Percentiles rank a stretch among this genome's conserved stretches.
Evolutionary conservation across 352 stramenopile genomes (phyloP).

Genomic region (Phytophthora litchii): DNA sequence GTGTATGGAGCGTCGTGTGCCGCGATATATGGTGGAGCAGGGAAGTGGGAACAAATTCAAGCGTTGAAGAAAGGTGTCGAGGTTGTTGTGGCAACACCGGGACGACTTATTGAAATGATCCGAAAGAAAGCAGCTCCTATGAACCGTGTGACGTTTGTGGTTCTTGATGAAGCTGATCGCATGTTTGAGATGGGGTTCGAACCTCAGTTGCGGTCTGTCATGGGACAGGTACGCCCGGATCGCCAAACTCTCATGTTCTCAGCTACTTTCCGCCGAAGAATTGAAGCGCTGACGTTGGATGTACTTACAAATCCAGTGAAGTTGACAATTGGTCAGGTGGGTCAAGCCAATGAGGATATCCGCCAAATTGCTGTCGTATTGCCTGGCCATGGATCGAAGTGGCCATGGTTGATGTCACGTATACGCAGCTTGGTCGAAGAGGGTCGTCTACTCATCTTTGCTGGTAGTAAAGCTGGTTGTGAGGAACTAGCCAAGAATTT

Average conservation of each 20-base stretch:
- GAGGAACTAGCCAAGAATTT: slow-evolving; percentile 84
- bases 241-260: slow-evolving; percentile 90
- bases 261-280: slow-evolving; percentile 78
- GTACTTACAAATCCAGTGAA: slow-evolving; percentile 85
- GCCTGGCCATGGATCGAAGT: slow-evolving; percentile 77
- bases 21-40: slow-evolving; percentile 80
- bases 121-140: slow-evolving; percentile 71
- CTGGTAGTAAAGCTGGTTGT: slow-evolving; percentile 82
- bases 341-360: slow-evolving; percentile 92
- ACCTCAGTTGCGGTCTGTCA: slow-evolving; percentile 78
- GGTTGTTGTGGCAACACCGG: slow-evolving; percentile 81
- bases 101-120: slow-evolving; percentile 85
- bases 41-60: slow-evolving; percentile 87
- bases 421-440: slow-evolving; percentile 62
- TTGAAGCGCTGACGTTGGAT: slow-evolving; percentile 78
- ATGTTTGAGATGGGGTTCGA: slow-evolving; percentile 93
- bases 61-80: slow-evolving; percentile 73
- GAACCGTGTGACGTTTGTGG: slow-evolving; percentile 83
- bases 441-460: slow-evolving; percentile 89
- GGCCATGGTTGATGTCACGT: slow-evolving; percentile 83
- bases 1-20: slow-evolving; percentile 75
- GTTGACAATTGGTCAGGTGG: slow-evolving; percentile 76
- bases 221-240: slow-evolving; percentile 85
- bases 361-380: slow-evolving; percentile 82
- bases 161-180: slow-evolving; percentile 87